Conservation (phyloP, 176 grass and related monocot genomes). For the Eleusine coracana region DNA sequence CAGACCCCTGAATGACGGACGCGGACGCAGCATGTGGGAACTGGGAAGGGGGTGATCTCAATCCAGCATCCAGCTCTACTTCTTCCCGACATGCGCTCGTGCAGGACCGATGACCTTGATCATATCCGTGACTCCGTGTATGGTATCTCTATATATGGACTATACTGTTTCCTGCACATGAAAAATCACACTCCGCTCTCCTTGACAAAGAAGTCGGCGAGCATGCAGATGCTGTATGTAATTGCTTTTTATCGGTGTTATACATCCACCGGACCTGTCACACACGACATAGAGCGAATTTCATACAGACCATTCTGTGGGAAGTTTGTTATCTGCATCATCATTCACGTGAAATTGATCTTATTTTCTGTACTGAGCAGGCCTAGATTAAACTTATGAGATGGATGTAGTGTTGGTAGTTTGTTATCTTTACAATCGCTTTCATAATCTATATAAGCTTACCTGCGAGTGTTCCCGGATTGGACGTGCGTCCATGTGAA, state of each 20-base stretch:
- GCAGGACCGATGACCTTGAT: not conserved
- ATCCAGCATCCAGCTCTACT: not conserved
- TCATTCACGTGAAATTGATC: too few species aligned
- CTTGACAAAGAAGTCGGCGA: too few species aligned
- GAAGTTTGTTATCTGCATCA: too few species aligned
- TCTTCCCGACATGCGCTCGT: conserved; percentile 8
- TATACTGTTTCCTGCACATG: too few species aligned
- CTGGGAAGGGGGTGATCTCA: not conserved
- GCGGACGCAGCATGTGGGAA: not conserved
- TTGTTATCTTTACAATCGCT: not conserved
- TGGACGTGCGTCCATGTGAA: conserved; percentile 31
- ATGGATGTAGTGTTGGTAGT: not conserved
- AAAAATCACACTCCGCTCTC: too few species aligned
- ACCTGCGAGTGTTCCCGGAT: not conserved
- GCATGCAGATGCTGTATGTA: too few species aligned
- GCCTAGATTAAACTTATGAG: not conserved
- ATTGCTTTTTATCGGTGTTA: too few species aligned
- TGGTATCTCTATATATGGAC: too few species aligned
- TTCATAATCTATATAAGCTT: not conserved
- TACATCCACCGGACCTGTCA: too few species aligned
- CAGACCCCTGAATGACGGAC: not conserved
- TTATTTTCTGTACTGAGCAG: not conserved
- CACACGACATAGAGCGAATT: too few species aligned
- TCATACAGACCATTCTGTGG: too few species aligned
- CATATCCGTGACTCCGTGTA: not conserved